These are phyloP conservation scores for Imleria badia DNA, from an alignment of 768 basidiomycete genomes.

Conservation along the genomic window DNA sequence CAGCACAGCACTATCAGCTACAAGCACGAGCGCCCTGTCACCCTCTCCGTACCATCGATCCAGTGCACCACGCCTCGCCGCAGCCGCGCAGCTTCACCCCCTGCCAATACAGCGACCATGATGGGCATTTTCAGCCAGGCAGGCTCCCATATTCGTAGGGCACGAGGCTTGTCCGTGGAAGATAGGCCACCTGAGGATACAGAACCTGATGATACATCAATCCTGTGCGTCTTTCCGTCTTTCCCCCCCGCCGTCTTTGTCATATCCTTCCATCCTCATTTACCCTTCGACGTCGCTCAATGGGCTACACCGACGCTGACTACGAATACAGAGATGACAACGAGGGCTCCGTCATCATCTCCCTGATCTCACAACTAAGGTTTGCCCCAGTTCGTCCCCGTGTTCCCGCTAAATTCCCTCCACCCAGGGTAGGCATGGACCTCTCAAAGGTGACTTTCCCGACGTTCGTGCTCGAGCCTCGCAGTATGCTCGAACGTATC, in stretches of 20 bases:
- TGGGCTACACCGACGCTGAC: conserved; percentile 36
- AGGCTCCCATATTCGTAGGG: conserved; percentile 60
- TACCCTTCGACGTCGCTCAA: conserved; percentile 10
- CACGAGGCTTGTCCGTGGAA: conserved; percentile 64
- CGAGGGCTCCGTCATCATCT: conserved; percentile 87
- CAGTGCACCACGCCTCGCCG: conserved; percentile 25
- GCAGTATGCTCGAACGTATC: conserved; percentile 97
- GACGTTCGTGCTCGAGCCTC: conserved; percentile 93
- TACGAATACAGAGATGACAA: conserved; percentile 73
- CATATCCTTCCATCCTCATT: conserved; percentile 3
- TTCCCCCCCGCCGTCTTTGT: conserved; percentile 32
- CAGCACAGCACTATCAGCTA: conserved; percentile 9
- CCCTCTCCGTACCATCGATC: not conserved
- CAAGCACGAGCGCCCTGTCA: not conserved
- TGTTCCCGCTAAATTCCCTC: conserved; percentile 10
- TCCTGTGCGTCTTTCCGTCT: conserved; percentile 60
- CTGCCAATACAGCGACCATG: conserved; percentile 44
- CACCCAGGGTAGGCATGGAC: conserved; percentile 89
- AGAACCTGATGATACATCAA: conserved; percentile 86
- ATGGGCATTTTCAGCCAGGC: conserved; percentile 79
- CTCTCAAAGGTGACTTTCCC: conserved; percentile 92
- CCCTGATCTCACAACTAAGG: conserved; percentile 89
- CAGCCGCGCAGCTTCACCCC: conserved; percentile 19
- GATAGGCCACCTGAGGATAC: conserved; percentile 79
- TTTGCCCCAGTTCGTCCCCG: conserved; percentile 29